phyloP scores from a whole-genome alignment of 768 basidiomycete genomes.

The Podaxis sp. region DNA sequence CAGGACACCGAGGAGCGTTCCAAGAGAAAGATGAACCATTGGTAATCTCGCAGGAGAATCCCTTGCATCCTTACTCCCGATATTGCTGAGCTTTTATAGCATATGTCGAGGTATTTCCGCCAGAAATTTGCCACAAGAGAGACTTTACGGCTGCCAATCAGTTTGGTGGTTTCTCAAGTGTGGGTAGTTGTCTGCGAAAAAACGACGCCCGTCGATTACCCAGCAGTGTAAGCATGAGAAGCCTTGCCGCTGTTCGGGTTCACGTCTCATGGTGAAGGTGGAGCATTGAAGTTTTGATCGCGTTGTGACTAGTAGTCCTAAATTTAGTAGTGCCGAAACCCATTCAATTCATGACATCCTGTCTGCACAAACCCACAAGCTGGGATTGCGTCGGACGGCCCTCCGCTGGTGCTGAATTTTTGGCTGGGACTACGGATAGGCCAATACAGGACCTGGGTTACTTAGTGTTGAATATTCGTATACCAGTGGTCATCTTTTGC shows the following conservation, averaged over 20 bases:
- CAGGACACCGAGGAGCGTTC: background rate
- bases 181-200: background rate
- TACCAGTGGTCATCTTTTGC: background rate
- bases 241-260: background rate
- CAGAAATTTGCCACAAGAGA: background rate
- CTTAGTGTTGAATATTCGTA: background rate
- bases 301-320: background rate
- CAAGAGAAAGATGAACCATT: constrained; percentile 1
- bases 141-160: constrained; percentile 2
- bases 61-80: background rate
- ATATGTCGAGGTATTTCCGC: constrained; percentile 1
- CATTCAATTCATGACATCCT: background rate
- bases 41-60: background rate
- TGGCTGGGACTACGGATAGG: background rate
- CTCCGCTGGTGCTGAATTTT: background rate
- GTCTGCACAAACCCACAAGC: background rate
- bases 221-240: constrained; percentile 2
- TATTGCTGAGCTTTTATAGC: background rate
- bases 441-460: background rate
- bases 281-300: background rate
- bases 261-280: constrained; percentile 3
- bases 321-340: background rate
- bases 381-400: background rate
- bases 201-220: background rate
- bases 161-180: constrained; percentile 1